A percentile compares a stretch with the other conserved stretches of the same genome.
These are phyloP conservation scores for Jamesozyma piceae DNA, from an alignment of 805 yeast genomes.

Conservation along the genomic window DNA sequence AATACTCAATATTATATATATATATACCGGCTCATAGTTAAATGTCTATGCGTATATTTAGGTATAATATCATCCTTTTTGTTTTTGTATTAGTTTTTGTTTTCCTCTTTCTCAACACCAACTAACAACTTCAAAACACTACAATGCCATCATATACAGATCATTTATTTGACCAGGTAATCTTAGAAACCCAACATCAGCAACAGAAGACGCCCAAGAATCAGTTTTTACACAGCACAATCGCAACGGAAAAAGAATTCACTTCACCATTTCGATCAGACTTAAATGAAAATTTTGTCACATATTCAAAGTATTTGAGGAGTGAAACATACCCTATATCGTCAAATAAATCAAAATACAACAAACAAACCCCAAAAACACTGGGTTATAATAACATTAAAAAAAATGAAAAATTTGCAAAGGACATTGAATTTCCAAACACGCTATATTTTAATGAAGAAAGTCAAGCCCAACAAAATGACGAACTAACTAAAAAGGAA, in stretches of 20 bases:
- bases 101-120: too few species aligned
- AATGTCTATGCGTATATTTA: too few species aligned
- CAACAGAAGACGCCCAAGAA: too few species aligned
- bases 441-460: slow-evolving; percentile 17
- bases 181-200: background rate
- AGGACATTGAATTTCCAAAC: slow-evolving; percentile 22
- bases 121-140: too few species aligned
- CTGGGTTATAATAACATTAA: slow-evolving; percentile 16
- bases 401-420: slow-evolving; percentile 16
- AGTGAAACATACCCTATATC: background rate
- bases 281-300: background rate
- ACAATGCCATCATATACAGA: background rate
- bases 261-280: background rate
- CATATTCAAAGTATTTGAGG: background rate
- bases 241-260: background rate
- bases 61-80: too few species aligned
- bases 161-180: background rate
- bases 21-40: too few species aligned
- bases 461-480: slow-evolving; percentile 14
- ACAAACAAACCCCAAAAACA: slow-evolving; percentile 9
- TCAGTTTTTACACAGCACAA: background rate
- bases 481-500: slow-evolving; percentile 19
- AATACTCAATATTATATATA: too few species aligned
- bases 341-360: background rate
- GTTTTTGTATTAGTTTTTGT: too few species aligned